phyloP scores from a whole-genome alignment of 345 rosid species.

The Brassica incana region DNA sequence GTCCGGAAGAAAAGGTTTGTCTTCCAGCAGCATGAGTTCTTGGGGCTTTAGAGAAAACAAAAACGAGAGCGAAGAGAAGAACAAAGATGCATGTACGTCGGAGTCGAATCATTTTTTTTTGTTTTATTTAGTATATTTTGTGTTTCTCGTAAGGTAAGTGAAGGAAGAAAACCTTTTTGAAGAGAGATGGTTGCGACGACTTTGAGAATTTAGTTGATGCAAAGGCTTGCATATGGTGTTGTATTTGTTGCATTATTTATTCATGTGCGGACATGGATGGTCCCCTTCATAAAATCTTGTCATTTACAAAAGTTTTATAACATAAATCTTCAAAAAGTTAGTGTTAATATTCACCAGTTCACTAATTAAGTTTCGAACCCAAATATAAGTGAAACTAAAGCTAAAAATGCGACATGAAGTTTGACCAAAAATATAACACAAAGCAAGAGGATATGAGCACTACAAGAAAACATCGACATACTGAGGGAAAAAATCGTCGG shows the following conservation, averaged over 20 bases:
- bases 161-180: not conserved
- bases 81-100: constrained; percentile 9
- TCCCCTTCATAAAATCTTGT: constrained; percentile 31
- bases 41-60: constrained; percentile 13
- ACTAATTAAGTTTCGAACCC: not conserved
- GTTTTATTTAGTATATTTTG: not conserved
- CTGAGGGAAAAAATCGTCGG: too few relatives aligned
- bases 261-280: constrained; percentile 27
- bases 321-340: not conserved
- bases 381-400: not conserved
- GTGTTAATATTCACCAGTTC: not conserved
- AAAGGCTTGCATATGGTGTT: constrained; percentile 20
- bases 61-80: constrained; percentile 8
- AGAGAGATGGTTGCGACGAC: constrained; percentile 15
- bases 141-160: not conserved
- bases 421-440: not conserved
- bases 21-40: constrained; percentile 7
- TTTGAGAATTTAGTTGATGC: constrained; percentile 21
- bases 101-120: not conserved
- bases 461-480: too few relatives aligned
- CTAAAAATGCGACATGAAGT: not conserved
- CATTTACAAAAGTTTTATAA: not conserved
- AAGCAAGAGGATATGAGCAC: not conserved
- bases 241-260: constrained; percentile 9
- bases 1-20: constrained; percentile 28